phyloP scores from a whole-genome alignment of 352 stramenopile species.

The Lagenidium giganteum region DNA sequence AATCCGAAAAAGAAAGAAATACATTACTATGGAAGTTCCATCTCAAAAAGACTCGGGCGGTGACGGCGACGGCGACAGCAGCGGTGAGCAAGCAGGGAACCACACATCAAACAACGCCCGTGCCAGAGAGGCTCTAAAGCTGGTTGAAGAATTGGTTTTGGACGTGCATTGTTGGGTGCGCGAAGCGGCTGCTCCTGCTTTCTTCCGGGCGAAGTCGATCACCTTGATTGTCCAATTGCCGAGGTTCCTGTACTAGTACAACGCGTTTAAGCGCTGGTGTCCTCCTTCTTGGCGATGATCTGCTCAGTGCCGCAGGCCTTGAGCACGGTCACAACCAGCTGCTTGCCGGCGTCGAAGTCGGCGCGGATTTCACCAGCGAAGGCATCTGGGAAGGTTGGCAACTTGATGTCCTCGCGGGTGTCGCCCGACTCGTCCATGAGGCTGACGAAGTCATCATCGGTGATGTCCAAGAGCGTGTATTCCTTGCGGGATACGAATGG shows the following conservation, averaged over 20 bases:
- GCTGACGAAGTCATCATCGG: constrained; percentile 96
- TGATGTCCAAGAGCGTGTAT: constrained; percentile 98
- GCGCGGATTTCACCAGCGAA: constrained; percentile 97
- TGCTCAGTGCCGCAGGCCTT: constrained; percentile 97
- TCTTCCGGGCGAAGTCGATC: constrained; percentile 1
- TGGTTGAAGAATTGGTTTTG: too few species aligned
- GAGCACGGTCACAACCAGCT: constrained; percentile 95
- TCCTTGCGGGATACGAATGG: constrained; percentile 96
- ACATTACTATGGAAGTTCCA: constrained; percentile 24
- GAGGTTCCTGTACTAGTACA: background rate
- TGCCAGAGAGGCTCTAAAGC: too few species aligned
- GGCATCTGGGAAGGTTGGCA: constrained; percentile 92
- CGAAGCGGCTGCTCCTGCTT: constrained; percentile 18
- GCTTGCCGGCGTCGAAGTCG: constrained; percentile 95
- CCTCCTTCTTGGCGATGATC: constrained; percentile 98
- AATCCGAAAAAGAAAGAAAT: constrained; percentile 22
- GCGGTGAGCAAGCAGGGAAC: too few species aligned
- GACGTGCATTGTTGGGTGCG: too few species aligned
- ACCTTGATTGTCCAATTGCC: background rate
- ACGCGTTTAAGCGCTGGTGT: constrained; percentile 46
- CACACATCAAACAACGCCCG: too few species aligned
- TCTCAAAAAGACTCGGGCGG: too few species aligned
- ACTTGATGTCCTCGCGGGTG: constrained; percentile 97
- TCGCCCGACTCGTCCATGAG: constrained; percentile 98
- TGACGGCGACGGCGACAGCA: too few species aligned